A percentile compares a stretch with the other conserved stretches of the same genome.
These are phyloP conservation scores for Pyronema domesticum DNA, from an alignment of 495 filamentous ascomycete genomes.

Conservation along the genomic window DNA sequence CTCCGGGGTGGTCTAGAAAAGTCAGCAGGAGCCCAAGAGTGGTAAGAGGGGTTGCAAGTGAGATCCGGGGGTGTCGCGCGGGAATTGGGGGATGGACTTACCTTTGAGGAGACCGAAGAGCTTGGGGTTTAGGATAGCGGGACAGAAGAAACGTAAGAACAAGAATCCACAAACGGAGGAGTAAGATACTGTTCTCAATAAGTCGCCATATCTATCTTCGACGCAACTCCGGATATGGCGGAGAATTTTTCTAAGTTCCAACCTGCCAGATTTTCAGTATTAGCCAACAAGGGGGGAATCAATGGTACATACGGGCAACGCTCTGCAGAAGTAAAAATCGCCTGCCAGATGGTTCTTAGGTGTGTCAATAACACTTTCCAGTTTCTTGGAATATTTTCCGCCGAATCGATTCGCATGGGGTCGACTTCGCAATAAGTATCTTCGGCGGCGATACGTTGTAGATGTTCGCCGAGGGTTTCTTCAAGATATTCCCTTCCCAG, in stretches of 20 bases:
- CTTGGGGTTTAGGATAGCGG: constrained; percentile 89
- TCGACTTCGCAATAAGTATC: constrained; percentile 93
- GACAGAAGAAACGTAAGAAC: constrained; percentile 90
- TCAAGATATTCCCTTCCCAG: constrained; percentile 86
- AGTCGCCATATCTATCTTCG: constrained; percentile 94
- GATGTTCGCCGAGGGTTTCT: constrained; percentile 67
- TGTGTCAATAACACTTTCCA: constrained; percentile 63
- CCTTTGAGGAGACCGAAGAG: constrained; percentile 81
- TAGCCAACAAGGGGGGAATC: too few relatives aligned
- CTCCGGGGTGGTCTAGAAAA: constrained; percentile 58
- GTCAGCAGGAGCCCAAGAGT: neutral
- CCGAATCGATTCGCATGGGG: constrained; percentile 50
- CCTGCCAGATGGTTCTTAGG: constrained; percentile 69
- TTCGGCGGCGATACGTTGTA: constrained; percentile 68
- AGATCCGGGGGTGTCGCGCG: neutral
- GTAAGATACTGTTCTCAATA: constrained; percentile 78
- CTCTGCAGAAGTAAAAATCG: constrained; percentile 51
- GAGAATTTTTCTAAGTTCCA: constrained; percentile 73
- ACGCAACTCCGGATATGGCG: constrained; percentile 86
- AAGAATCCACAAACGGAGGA: constrained; percentile 93
- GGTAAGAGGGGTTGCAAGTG: neutral
- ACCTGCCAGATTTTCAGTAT: neutral
- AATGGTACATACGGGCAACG: constrained; percentile 42
- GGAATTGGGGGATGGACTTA: constrained; percentile 21
- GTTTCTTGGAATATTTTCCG: constrained; percentile 63